These are phyloP conservation scores for Schwanniomyces pseudopolymorphus DNA, from an alignment of 805 yeast species.

Conservation along the genomic window DNA sequence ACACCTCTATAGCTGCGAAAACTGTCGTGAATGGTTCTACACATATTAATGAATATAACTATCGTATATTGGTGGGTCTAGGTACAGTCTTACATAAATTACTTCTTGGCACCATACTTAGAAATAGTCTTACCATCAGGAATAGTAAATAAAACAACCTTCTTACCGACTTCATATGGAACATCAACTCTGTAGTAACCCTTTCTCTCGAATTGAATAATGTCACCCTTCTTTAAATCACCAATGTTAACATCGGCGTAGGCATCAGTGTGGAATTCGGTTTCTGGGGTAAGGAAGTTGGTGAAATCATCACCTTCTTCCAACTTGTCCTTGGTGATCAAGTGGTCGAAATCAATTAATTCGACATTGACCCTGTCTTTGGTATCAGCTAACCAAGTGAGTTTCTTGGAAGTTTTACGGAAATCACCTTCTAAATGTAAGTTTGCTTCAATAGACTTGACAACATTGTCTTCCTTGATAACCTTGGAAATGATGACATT, in stretches of 20 bases:
- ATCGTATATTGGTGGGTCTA: neutral
- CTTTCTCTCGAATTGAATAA: conserved; percentile 94
- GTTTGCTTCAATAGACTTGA: conserved; percentile 68
- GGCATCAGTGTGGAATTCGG: conserved; percentile 80
- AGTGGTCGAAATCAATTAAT: conserved; percentile 88
- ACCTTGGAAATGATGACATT: conserved; percentile 78
- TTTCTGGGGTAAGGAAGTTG: conserved; percentile 83
- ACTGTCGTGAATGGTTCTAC: neutral
- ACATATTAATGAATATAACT: too few species aligned
- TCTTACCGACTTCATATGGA: conserved; percentile 54
- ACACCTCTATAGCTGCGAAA: neutral
- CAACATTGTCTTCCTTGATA: conserved; percentile 57
- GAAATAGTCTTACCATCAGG: conserved; percentile 82
- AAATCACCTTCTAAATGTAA: conserved; percentile 94
- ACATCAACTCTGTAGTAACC: conserved; percentile 88
- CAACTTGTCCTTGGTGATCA: conserved; percentile 90
- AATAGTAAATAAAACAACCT: conserved; percentile 82
- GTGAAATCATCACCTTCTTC: conserved; percentile 94
- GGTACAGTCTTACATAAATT: conserved; percentile 5
- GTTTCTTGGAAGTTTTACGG: conserved; percentile 91
- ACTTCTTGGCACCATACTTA: conserved; percentile 36
- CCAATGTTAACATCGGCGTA: conserved; percentile 78
- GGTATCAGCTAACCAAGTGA: conserved; percentile 92
- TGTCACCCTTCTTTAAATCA: conserved; percentile 77
- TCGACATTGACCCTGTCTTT: conserved; percentile 70